Conservation (phyloP, 352 stramenopile species). For the Phytopythium mirpurense region DNA sequence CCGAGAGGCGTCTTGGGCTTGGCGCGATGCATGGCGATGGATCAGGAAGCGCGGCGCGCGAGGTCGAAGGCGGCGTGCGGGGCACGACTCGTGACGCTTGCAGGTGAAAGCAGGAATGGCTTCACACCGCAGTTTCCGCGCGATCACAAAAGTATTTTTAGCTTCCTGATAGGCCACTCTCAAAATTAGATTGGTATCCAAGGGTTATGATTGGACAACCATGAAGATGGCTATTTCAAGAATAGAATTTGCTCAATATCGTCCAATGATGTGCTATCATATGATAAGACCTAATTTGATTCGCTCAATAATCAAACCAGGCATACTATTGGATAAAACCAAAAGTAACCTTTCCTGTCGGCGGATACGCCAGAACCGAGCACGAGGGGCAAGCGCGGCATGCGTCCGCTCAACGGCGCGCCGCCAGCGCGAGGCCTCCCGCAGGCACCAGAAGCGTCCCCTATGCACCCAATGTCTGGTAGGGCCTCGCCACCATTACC, state of each 20-base stretch:
- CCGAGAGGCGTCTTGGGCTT: constrained; percentile 62
- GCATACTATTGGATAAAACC: background rate
- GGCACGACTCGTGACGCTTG: constrained; percentile 1
- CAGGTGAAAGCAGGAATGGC: constrained; percentile 4
- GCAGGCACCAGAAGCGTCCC: background rate
- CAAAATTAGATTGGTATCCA: background rate
- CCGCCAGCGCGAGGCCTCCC: constrained; percentile 2
- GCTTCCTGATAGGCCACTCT: background rate
- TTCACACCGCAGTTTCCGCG: background rate
- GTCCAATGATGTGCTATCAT: background rate
- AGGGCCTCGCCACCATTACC: background rate
- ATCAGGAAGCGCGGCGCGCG: background rate
- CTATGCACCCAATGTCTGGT: background rate
- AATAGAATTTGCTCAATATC: background rate
- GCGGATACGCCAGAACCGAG: constrained; percentile 1
- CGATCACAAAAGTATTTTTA: background rate
- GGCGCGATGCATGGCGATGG: constrained; percentile 42
- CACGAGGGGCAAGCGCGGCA: background rate
- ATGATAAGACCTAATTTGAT: background rate
- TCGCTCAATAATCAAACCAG: too few relatives aligned
- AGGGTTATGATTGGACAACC: background rate
- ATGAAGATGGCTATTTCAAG: background rate
- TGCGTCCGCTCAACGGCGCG: constrained; percentile 2
- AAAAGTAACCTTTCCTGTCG: background rate
- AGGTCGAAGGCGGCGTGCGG: too few relatives aligned